Conservation (phyloP, 2,329 filamentous ascomycete genomes). For the Amphichorda felina region DNA sequence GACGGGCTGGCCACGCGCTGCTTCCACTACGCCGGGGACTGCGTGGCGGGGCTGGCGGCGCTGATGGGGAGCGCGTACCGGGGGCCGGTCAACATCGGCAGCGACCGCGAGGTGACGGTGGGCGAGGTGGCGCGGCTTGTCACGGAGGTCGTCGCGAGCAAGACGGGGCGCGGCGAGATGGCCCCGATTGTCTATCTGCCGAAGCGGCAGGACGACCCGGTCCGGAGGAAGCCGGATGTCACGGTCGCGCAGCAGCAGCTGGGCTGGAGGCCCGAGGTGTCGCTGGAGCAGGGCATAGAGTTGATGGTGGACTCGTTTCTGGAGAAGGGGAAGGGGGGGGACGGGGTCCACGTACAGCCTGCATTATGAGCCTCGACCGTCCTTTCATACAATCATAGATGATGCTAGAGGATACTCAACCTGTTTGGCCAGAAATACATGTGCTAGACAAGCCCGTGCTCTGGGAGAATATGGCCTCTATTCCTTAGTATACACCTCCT, state of each 20-base stretch:
- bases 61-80: conserved; percentile 6
- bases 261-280: conserved; percentile 4
- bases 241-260: conserved; percentile 3
- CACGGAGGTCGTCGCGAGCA: conserved; percentile 3
- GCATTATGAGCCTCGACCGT: too few species aligned
- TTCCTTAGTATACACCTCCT: too few species aligned
- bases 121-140: conserved; percentile 5
- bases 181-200: conserved; percentile 3
- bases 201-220: conserved; percentile 6
- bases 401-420: too few species aligned
- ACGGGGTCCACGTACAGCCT: too few species aligned
- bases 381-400: too few species aligned
- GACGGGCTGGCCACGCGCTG: conserved; percentile 6
- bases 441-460: too few species aligned
- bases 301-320: conserved; percentile 6
- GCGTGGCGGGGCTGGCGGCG: conserved; percentile 2
- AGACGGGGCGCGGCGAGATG: conserved; percentile 1
- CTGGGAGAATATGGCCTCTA: too few species aligned
- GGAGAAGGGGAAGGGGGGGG: too few species aligned
- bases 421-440: too few species aligned
- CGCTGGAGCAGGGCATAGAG: conserved; percentile 5
- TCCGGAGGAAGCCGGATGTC: conserved; percentile 6
- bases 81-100: conserved; percentile 6
- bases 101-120: conserved; percentile 5
- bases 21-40: conserved; percentile 6